Base-by-base conservation (phyloP, 202 grass and related monocot species). In the Eragrostis tef region DNA sequence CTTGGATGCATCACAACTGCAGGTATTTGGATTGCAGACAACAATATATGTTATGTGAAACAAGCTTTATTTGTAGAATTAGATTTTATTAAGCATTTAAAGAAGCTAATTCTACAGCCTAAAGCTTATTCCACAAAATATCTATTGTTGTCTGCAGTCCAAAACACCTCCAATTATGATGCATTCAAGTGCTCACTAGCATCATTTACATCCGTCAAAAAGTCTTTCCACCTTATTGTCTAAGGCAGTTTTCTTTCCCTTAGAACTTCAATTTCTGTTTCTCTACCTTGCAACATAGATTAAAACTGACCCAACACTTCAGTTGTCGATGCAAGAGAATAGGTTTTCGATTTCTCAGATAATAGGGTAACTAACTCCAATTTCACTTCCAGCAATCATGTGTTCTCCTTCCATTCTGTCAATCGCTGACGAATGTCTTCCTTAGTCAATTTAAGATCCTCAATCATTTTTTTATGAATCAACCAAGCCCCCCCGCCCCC, bases 361-460 rank as follows among this genome's bases (percentile, higher is more conserved):
- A 90, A n/a, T n/a, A n/a, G 49, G 50, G 75, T 82, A 17, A 77
- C 66, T 56, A 88, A 87, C 27, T 93, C 90, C 70, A 99, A 16
- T 83, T 91, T 86, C 70, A 82, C 69, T 86, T 96, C 87, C 51
- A 99, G 73, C 10, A 74, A 71, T 69, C 75, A 85, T 15, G 85
- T 68, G 44, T 96, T 93, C 56, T 77, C 63, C 75, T 86, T 99
- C 96, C 92, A 96, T 65, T 99, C 89, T 75, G 92, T 85, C 59
- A 88, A 85, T 50, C 87, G 84, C 60, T 83, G 86, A 15, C 49
- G 25, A 36, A 87, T 53, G 43, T 90, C 93, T 69, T 69, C 73
- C 73, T 96, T 78, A 11, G 87, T 89, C 64, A 64, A 73, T 47
- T 64, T 88, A 72, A 96, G 86, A 42, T 50, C 83, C 20, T 93